A percentile compares a stretch with the other conserved stretches of the same genome.
These are phyloP conservation scores for Zygnema cylindricum DNA, from an alignment of 139 green algal genomes.

Conservation along the genomic window DNA sequence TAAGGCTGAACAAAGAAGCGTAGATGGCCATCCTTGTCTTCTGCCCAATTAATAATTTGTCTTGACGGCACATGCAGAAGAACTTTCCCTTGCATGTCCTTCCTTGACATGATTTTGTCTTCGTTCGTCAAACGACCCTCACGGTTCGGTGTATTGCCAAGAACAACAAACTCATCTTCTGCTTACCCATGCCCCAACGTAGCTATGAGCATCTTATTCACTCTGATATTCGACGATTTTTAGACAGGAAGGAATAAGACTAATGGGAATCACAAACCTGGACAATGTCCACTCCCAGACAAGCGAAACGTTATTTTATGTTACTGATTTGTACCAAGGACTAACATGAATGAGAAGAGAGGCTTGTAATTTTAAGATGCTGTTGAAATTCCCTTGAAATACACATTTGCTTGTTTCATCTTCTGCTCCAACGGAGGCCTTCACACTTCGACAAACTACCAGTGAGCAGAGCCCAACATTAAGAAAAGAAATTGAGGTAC, in stretches of 20 bases:
- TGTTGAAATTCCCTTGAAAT: background rate
- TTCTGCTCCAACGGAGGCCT: background rate
- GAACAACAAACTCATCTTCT: slow-evolving; percentile 55
- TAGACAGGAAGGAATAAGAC: too few relatives aligned
- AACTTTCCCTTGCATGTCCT: slow-evolving; percentile 27
- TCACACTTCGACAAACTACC: too few relatives aligned
- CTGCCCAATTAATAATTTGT: slow-evolving; percentile 52
- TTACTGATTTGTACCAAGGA: too few relatives aligned
- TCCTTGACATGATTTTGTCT: background rate
- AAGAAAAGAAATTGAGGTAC: background rate
- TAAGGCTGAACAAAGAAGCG: slow-evolving; percentile 35
- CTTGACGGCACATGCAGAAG: slow-evolving; percentile 42
- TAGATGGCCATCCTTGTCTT: slow-evolving; percentile 23
- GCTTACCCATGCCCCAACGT: too few relatives aligned
- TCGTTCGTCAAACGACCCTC: background rate
- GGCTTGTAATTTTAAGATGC: background rate
- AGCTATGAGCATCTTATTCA: too few relatives aligned
- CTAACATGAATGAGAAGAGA: background rate
- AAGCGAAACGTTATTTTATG: too few relatives aligned
- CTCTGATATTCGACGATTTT: too few relatives aligned
- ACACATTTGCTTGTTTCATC: background rate
- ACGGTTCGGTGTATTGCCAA: slow-evolving; percentile 20
- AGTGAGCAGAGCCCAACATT: background rate
- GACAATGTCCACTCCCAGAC: too few relatives aligned
- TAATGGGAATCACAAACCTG: too few relatives aligned